Percentiles rank a stretch among this genome's conserved stretches.
Conservation (phyloP, 306 rosid genomes). For the Ormosia semicastrata region DNA sequence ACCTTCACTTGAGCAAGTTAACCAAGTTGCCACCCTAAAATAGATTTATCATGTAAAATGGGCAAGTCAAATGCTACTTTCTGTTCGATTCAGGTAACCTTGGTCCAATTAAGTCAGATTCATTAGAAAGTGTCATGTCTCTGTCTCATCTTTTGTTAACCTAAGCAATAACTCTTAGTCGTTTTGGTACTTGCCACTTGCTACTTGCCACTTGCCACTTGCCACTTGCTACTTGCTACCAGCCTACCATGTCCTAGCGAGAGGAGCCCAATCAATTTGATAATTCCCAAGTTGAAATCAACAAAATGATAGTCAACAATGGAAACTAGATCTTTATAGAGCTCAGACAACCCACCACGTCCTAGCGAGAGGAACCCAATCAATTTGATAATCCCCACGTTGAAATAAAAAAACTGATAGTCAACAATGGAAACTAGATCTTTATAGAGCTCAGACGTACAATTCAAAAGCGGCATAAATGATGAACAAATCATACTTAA, state of each 20-base stretch:
- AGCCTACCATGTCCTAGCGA: neutral
- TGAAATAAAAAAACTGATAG: neutral
- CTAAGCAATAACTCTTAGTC: neutral
- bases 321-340: neutral
- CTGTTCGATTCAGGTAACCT: slow-evolving; percentile 11
- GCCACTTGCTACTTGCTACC: neutral
- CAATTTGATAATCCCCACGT: neutral
- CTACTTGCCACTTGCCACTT: neutral
- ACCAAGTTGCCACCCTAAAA: slow-evolving; percentile 32
- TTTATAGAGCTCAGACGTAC: neutral
- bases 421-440: neutral
- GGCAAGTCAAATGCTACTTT: neutral
- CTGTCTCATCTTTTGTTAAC: neutral
- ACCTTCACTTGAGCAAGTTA: slow-evolving; percentile 14
- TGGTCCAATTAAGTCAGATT: slow-evolving; percentile 22
- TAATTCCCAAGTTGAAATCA: neutral
- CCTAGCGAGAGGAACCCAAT: neutral
- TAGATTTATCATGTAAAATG: slow-evolving; percentile 9
- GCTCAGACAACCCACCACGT: neutral
- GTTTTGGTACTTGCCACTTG: neutral
- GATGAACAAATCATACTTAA: neutral
- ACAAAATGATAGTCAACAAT: neutral
- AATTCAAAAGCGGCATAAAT: neutral
- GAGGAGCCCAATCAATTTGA: neutral
- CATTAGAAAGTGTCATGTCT: neutral